A percentile compares a stretch with the other conserved stretches of the same genome.
These are phyloP conservation scores for Tolypocladium capitatum DNA, from an alignment of 2,329 filamentous ascomycete genomes.

Conservation along the genomic window DNA sequence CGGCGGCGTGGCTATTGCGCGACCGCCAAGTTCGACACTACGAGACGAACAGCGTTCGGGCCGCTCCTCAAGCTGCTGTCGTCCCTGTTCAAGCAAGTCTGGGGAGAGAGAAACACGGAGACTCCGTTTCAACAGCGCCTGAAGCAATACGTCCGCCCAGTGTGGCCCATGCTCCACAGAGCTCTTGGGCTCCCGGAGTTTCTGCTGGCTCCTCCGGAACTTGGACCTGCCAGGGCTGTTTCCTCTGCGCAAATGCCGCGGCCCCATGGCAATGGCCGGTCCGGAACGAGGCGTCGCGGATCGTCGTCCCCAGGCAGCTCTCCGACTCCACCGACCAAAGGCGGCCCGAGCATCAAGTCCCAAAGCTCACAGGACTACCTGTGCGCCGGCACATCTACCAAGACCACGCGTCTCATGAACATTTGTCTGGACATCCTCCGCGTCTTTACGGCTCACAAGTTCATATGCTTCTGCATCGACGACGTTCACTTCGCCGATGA, in stretches of 20 bases:
- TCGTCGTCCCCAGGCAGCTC: conserved; percentile 38
- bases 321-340: conserved; percentile 19
- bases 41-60: conserved; percentile 46
- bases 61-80: conserved; percentile 52
- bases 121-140: conserved; percentile 48
- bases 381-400: conserved; percentile 43
- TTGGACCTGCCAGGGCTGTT: conserved; percentile 19
- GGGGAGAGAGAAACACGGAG: conserved; percentile 52
- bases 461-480: conserved; percentile 80
- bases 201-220: conserved; percentile 39
- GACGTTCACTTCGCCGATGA: conserved; percentile 85
- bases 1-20: conserved; percentile 50
- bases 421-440: conserved; percentile 78
- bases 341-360: conserved; percentile 24
- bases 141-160: conserved; percentile 48
- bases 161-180: conserved; percentile 51
- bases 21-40: conserved; percentile 52
- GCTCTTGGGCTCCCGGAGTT: conserved; percentile 57
- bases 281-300: conserved; percentile 27
- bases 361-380: conserved; percentile 48
- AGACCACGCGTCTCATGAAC: conserved; percentile 66
- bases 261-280: conserved; percentile 17
- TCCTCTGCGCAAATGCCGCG: conserved; percentile 21
- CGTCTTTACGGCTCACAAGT: conserved; percentile 68
- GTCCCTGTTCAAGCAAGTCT: conserved; percentile 54